Percentiles rank a stretch among this genome's conserved stretches.
Conservation (phyloP, 441 rosid genomes). For the Theobroma grandiflorum region DNA sequence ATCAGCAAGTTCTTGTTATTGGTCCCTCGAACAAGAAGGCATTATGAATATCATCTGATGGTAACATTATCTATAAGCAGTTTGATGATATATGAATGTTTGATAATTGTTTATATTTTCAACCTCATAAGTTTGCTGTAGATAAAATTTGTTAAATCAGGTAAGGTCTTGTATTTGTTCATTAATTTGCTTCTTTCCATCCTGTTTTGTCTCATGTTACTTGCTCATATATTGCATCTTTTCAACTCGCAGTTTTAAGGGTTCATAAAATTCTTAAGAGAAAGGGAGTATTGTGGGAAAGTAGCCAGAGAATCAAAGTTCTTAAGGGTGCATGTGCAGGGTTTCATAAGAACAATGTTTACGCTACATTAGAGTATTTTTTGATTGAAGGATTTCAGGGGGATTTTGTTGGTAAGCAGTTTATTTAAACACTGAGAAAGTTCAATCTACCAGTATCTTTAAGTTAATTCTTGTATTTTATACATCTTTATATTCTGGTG, state of each 20-base stretch:
- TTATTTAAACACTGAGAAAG: neutral
- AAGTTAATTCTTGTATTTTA: neutral
- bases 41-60: conserved; percentile 22
- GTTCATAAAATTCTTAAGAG: conserved; percentile 55
- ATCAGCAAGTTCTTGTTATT: too few relatives aligned
- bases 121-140: neutral
- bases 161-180: neutral
- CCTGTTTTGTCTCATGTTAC: conserved; percentile 12
- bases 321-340: conserved; percentile 70
- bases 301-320: conserved; percentile 67
- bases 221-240: neutral
- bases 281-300: conserved; percentile 60
- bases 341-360: conserved; percentile 30
- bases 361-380: too few relatives aligned
- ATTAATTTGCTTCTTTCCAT: neutral
- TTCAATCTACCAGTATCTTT: neutral
- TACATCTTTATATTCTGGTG: neutral
- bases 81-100: too few relatives aligned
- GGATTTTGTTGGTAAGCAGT: conserved; percentile 13
- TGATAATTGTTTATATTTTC: too few relatives aligned
- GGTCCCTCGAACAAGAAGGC: too few relatives aligned
- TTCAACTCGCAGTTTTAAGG: conserved; percentile 61
- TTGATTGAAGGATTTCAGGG: conserved; percentile 20
- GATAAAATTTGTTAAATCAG: neutral
- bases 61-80: too few relatives aligned